These are phyloP conservation scores for Plectosphaerella plurivora DNA, from an alignment of 2,329 filamentous ascomycete genomes.

Conservation along the genomic window DNA sequence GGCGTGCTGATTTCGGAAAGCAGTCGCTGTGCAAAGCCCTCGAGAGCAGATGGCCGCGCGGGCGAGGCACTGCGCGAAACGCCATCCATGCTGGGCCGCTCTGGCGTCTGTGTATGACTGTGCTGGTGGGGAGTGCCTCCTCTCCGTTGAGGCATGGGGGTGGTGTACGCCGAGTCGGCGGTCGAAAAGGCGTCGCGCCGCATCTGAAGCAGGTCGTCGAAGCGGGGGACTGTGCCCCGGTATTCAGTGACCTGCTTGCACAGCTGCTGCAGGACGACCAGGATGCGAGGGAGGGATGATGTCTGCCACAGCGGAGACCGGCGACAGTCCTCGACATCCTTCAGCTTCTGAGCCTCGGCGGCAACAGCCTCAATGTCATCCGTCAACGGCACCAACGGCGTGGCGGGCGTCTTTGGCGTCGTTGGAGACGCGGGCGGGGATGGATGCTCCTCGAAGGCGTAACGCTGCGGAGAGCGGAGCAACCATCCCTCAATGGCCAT, in stretches of 20 bases:
- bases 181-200: conserved; percentile 61
- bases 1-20: conserved; percentile 55
- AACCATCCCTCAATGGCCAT: conserved; percentile 90
- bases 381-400: conserved; percentile 18
- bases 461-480: conserved; percentile 64
- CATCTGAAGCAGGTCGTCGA: conserved; percentile 66
- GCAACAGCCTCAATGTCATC: conserved; percentile 33
- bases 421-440: conserved; percentile 22
- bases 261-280: conserved; percentile 54
- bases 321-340: conserved; percentile 45
- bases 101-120: conserved; percentile 27
- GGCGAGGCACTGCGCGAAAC: conserved; percentile 44
- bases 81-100: conserved; percentile 40
- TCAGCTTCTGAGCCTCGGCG: conserved; percentile 38
- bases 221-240: conserved; percentile 62
- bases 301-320: conserved; percentile 49
- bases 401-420: conserved; percentile 1
- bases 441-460: conserved; percentile 46
- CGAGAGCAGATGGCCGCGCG: conserved; percentile 48
- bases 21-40: conserved; percentile 59
- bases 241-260: conserved; percentile 59
- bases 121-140: conserved; percentile 11
- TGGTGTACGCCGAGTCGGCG: conserved; percentile 43
- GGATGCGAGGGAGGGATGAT: conserved; percentile 46
- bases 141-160: conserved; percentile 21